phyloP scores from a whole-genome alignment of 176 grass and related monocot species.

The Musa beccarii region DNA sequence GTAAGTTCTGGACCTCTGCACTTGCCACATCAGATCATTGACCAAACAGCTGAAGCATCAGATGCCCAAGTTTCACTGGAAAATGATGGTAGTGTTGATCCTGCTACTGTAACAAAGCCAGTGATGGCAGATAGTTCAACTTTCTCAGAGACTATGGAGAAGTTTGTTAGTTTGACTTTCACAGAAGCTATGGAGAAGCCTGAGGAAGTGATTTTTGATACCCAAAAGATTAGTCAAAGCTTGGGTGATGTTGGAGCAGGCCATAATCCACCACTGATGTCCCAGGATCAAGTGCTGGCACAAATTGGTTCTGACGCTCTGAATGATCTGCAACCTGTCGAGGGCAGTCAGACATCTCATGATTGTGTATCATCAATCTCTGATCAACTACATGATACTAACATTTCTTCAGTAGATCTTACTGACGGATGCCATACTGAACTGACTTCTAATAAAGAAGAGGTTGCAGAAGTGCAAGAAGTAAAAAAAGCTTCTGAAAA shows the following conservation, averaged over 20 bases:
- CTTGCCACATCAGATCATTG: slow-evolving; percentile 36
- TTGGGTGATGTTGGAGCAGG: slow-evolving; percentile 11
- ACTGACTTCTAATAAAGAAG: slow-evolving; percentile 19
- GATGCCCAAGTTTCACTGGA: slow-evolving; percentile 20
- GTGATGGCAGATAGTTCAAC: slow-evolving; percentile 17
- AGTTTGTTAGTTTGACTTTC: background rate
- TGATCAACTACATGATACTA: slow-evolving; percentile 30
- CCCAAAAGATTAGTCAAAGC: slow-evolving; percentile 10
- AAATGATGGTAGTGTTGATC: slow-evolving; percentile 21
- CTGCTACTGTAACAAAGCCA: slow-evolving; percentile 8
- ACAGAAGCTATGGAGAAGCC: slow-evolving; percentile 16
- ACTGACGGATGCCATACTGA: too few species aligned
- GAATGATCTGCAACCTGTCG: slow-evolving; percentile 7
- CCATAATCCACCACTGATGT: slow-evolving; percentile 20
- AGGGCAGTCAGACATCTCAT: slow-evolving; percentile 13
- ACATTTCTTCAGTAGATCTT: slow-evolving; percentile 16
- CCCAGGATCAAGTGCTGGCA: slow-evolving; percentile 9
- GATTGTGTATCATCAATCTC: slow-evolving; percentile 26
- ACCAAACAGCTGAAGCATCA: slow-evolving; percentile 26
- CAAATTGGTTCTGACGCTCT: slow-evolving; percentile 18
- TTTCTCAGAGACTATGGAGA: too few species aligned
- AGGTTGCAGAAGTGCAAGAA: slow-evolving; percentile 30
- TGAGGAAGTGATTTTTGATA: slow-evolving; percentile 10
- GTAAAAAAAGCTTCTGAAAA: slow-evolving; percentile 73
- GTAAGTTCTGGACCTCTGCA: slow-evolving; percentile 31